Conservation (phyloP, 352 stramenopile genomes). For the Pythium brassicae region DNA sequence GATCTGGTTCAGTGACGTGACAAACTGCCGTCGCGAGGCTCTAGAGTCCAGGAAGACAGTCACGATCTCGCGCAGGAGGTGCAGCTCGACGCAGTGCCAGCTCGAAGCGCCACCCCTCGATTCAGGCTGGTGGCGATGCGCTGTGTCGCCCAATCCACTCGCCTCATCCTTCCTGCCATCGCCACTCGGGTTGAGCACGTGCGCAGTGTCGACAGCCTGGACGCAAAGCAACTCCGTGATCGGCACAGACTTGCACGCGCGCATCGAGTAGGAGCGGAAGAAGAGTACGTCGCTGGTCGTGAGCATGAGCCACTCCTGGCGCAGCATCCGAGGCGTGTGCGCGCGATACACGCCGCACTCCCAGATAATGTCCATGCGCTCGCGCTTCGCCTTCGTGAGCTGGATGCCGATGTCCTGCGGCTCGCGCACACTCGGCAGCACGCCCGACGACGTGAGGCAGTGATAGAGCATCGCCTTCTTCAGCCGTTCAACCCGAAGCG, state of each 20-base stretch:
- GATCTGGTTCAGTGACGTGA: slow-evolving; percentile 30
- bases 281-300: slow-evolving; percentile 53
- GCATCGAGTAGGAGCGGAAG: slow-evolving; percentile 60
- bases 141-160: not conserved
- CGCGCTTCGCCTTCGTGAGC: slow-evolving; percentile 38
- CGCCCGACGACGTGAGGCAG: slow-evolving; percentile 50
- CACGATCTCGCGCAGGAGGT: slow-evolving; percentile 47
- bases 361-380: slow-evolving; percentile 56
- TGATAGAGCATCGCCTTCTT: slow-evolving; percentile 52
- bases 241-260: slow-evolving; percentile 31
- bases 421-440: slow-evolving; percentile 31
- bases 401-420: slow-evolving; percentile 62
- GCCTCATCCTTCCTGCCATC: slow-evolving; percentile 12
- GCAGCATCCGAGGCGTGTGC: slow-evolving; percentile 40
- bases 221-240: slow-evolving; percentile 49
- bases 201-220: slow-evolving; percentile 23
- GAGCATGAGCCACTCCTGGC: slow-evolving; percentile 73
- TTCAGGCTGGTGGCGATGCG: not conserved
- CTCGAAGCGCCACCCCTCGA: slow-evolving; percentile 8
- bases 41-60: slow-evolving; percentile 53
- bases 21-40: slow-evolving; percentile 22
- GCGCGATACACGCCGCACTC: slow-evolving; percentile 60
- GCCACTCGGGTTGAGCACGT: slow-evolving; percentile 22
- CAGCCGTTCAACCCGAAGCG: slow-evolving; percentile 12
- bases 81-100: slow-evolving; percentile 59